phyloP scores from a whole-genome alignment of 805 yeast species.

The Lipomyces lipofer region DNA sequence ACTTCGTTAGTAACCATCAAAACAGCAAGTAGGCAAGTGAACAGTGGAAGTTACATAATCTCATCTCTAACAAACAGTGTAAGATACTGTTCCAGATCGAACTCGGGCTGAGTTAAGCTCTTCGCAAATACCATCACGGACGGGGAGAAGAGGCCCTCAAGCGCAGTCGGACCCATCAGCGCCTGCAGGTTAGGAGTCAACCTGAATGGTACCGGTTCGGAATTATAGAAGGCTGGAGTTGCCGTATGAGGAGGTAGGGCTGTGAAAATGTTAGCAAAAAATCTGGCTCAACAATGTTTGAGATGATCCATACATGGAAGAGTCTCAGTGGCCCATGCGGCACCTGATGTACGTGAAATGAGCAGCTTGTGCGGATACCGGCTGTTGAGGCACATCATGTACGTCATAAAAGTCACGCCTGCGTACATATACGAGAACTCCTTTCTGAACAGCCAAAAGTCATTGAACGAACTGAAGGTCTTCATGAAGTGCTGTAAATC shows the following conservation, averaged over 20 bases:
- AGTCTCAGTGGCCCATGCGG: constrained; percentile 94
- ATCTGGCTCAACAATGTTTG: constrained; percentile 33
- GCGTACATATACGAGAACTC: constrained; percentile 96
- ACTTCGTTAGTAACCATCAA: not conserved
- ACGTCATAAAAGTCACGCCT: constrained; percentile 85
- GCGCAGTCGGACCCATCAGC: constrained; percentile 87
- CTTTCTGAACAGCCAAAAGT: constrained; percentile 95
- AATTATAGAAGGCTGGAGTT: constrained; percentile 83
- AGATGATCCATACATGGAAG: constrained; percentile 69
- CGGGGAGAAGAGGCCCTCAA: constrained; percentile 89
- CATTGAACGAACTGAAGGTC: constrained; percentile 76
- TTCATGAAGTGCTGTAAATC: constrained; percentile 55
- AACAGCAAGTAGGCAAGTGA: not conserved
- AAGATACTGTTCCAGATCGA: constrained; percentile 85
- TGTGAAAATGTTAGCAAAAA: not conserved
- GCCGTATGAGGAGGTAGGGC: constrained; percentile 48
- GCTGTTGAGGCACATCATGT: constrained; percentile 88
- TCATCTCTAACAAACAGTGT: constrained; percentile 96
- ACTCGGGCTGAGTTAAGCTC: constrained; percentile 87
- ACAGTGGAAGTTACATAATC: constrained; percentile 48
- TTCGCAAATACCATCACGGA: constrained; percentile 81
- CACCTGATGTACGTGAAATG: constrained; percentile 77
- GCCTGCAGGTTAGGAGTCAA: constrained; percentile 94
- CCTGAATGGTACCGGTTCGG: constrained; percentile 94
- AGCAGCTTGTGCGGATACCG: constrained; percentile 93